Base-by-base conservation (phyloP, 768 basidiomycete species). In the Suillus spraguei region DNA sequence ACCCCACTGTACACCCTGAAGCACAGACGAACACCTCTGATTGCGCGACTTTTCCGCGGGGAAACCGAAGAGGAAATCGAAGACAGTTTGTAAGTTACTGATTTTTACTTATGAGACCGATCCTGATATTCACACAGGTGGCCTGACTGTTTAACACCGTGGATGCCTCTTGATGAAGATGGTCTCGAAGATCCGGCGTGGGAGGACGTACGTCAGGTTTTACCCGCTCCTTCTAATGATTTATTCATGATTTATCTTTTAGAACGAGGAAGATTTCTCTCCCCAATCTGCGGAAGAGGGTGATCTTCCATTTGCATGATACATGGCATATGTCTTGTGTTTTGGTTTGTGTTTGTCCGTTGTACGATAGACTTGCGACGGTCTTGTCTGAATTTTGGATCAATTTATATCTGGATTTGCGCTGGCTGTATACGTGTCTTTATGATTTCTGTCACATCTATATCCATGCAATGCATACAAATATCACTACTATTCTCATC, bases 1-100 rank as follows among this genome's bases (percentile, higher is more conserved):
- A 75, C 75, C 5, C 73, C 73, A 16, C 71, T 74, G n/a, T 73
- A 69, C 59, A 53, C 59, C 3, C 44, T 76, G 52, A 74, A 68
- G 50, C 32, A 53, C 33, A 67, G 69, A 10, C 65, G 16, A 11
- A 20, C 64, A 4, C 36, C 58, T 7, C 17, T n/a, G n/a, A 0
- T 9, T 0, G 13, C 33, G 33, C 61, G 68, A 4, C 3, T 68
- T 4, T 70, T 68, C 24, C 70, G 72, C 2, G 63, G 65, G 14
- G 47, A 49, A 24, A 24, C 8, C 5, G 35, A 3, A 39, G 64
- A 64, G 17, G 59, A 64, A 9, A 69, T 28, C 2, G 28, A 20
- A 6, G 74, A 59, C 1, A 39, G 59, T 0, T 4, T 65, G 74
- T 74, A 13, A 62, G 74, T 74, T 24, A 3, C 2, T 5, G 17